phyloP scores from a whole-genome alignment of 2,329 filamentous ascomycete genomes.

The Pestalotiopsis sp. region DNA sequence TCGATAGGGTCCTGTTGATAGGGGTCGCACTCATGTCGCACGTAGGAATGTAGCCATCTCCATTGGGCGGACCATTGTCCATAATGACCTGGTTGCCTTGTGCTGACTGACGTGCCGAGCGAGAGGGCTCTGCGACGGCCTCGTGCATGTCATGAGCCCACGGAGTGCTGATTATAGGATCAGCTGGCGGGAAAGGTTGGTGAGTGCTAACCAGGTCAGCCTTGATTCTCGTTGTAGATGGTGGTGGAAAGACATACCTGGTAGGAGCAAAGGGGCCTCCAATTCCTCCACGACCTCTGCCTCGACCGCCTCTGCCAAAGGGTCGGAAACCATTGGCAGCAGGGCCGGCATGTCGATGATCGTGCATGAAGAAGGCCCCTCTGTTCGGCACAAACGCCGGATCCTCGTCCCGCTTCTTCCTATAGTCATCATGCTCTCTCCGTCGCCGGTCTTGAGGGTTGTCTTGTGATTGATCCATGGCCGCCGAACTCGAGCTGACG shows the following conservation, averaged over 20 bases:
- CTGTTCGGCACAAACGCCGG: constrained; percentile 93
- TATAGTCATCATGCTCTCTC: constrained; percentile 89
- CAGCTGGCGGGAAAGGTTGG: constrained; percentile 49
- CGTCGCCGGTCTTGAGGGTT: constrained; percentile 71
- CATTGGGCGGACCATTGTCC: constrained; percentile 56
- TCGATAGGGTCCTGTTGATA: constrained; percentile 80
- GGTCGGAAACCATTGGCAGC: constrained; percentile 78
- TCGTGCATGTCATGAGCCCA: constrained; percentile 98
- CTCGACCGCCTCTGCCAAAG: constrained; percentile 68
- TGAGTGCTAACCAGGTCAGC: constrained; percentile 21
- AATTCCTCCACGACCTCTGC: constrained; percentile 58
- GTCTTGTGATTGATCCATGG: constrained; percentile 50
- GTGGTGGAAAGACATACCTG: constrained; percentile 55
- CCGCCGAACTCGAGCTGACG: constrained; percentile 54
- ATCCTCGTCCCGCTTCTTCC: constrained; percentile 83
- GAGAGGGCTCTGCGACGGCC: constrained; percentile 52
- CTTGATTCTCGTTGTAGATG: constrained; percentile 1
- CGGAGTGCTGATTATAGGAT: constrained; percentile 70
- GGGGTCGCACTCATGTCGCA: constrained; percentile 62
- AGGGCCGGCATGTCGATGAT: constrained; percentile 80
- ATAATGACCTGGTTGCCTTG: constrained; percentile 25
- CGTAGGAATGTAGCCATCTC: constrained; percentile 57
- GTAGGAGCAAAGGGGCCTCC: constrained; percentile 62
- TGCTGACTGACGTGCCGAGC: constrained; percentile 43
- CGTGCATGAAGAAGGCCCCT: constrained; percentile 96